Evolutionary conservation across 2,329 filamentous ascomycete genomes (phyloP).

Genomic region (Trematosphaeria pertusa): DNA sequence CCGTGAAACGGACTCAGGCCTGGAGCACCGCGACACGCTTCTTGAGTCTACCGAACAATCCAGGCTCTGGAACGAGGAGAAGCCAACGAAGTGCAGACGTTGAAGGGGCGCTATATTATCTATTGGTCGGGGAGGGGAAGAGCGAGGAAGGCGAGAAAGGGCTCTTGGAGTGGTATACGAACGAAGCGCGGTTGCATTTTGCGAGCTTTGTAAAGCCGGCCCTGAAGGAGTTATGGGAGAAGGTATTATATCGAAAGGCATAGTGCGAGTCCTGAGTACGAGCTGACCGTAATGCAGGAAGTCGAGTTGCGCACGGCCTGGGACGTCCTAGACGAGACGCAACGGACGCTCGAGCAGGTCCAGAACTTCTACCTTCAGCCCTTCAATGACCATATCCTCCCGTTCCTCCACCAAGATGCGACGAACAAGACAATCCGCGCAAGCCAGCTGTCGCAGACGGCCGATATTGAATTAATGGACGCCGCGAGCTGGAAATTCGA

Average conservation of each 20-base stretch:
- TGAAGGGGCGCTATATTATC: conserved; percentile 44
- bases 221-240: conserved; percentile 38
- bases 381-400: conserved; percentile 43
- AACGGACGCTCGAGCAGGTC: conserved; percentile 43
- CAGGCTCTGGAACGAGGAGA: conserved; percentile 24
- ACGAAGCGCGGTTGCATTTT: conserved; percentile 53
- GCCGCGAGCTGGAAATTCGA: conserved; percentile 57
- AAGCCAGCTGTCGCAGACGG: conserved; percentile 47
- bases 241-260: too few relatives aligned
- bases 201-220: conserved; percentile 39
- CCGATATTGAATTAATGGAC: conserved; percentile 23
- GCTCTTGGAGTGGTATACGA: conserved; percentile 54
- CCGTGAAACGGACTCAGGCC: conserved; percentile 47
- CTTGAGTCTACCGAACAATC: conserved; percentile 43
- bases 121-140: conserved; percentile 44
- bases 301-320: conserved; percentile 34
- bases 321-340: conserved; percentile 45
- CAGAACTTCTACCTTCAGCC: conserved; percentile 48
- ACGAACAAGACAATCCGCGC: conserved; percentile 37
- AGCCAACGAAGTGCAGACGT: conserved; percentile 36
- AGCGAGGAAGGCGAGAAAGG: conserved; percentile 38
- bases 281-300: conserved; percentile 19
- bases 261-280: too few relatives aligned
- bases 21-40: conserved; percentile 57
- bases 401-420: conserved; percentile 34